Evolutionary conservation across 2,329 filamentous ascomycete species (phyloP).

Genomic region (Cadophora sp.): DNA sequence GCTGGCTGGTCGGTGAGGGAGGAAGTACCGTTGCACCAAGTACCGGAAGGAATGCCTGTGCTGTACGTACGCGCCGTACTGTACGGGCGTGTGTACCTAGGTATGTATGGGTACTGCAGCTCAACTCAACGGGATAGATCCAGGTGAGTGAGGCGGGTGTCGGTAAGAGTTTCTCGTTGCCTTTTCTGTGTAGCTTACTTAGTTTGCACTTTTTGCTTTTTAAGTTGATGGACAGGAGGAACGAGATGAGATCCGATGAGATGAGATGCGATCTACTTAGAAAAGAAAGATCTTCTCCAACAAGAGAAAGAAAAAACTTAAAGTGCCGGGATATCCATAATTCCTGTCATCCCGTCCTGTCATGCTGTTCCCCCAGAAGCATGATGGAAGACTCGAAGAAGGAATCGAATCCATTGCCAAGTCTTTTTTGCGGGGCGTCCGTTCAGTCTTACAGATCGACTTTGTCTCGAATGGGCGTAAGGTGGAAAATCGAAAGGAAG

Average conservation of each 20-base stretch:
- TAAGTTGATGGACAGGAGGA: neutral
- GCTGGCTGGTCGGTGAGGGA: slow-evolving; percentile 13
- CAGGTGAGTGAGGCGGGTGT: too few species aligned
- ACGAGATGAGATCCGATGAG: neutral
- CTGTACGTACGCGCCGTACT: too few species aligned
- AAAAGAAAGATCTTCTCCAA: neutral
- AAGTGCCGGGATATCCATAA: slow-evolving; percentile 13
- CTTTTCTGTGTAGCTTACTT: neutral
- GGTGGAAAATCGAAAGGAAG: neutral
- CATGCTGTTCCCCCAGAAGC: slow-evolving; percentile 28
- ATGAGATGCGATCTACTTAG: neutral
- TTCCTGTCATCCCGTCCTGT: slow-evolving; percentile 18
- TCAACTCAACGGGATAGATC: neutral
- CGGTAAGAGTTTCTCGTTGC: neutral
- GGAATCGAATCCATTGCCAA: slow-evolving; percentile 12
- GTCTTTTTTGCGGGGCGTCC: neutral
- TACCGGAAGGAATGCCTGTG: neutral
- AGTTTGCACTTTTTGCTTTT: neutral
- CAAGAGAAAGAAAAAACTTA: neutral
- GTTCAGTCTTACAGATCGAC: neutral
- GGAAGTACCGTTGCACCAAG: slow-evolving; percentile 11
- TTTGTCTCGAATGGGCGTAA: neutral
- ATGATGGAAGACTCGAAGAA: slow-evolving; percentile 33
- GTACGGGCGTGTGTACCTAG: too few species aligned
- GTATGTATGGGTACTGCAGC: neutral